Base-by-base conservation (phyloP, 2,329 filamentous ascomycete genomes). In the Penicillium sp. region DNA sequence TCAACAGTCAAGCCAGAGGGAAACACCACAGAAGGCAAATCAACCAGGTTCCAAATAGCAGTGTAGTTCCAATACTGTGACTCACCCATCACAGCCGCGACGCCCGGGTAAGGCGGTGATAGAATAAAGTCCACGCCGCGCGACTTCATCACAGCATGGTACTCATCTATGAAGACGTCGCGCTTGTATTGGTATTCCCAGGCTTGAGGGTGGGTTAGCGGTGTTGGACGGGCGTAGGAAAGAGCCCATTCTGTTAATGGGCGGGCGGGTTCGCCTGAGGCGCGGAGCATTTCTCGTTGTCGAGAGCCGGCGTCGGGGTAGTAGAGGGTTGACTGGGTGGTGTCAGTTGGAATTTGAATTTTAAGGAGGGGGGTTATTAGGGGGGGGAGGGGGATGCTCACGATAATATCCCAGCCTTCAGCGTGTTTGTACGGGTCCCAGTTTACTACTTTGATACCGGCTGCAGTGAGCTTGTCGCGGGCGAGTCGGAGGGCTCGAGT, bases 281-380 rank as follows among this genome's bases (percentile, higher is more conserved):
- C 57, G 0, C 57, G 56, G 28, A 81, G 65, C 16, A 67, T 59
- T 2, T 62, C 63, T 47, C 66, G 67, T 45, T 70, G 57, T 29
- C 56, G 49, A 38, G 53, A 56, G 2, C 69, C 76, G 13, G 74
- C 75, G 24, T 79, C 77, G 0, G 79, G 78, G 63, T 74, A 81
- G 66, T 81, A 81, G 12, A 78, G 71, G 56, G 44, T 68, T 56
- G 57, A 77, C 73, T 59, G 59, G 31, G 28, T 54, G 62, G 68
- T 68, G 16, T 74, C 57, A 23, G 59, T 58, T 0, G 8, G 15
- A 42, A 10, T 28, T 23, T 23, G 26, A 12, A 10, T 13, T 12
- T 0, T 9, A 15, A 6, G n/a, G 13, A n/a, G 13, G 8, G 16
- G 24, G 16, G n/a, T n/a, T n/a, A n/a, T n/a, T n/a, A n/a, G n/a